Base-by-base conservation (phyloP, 345 rosid genomes). In the Hibiscus trionum region DNA sequence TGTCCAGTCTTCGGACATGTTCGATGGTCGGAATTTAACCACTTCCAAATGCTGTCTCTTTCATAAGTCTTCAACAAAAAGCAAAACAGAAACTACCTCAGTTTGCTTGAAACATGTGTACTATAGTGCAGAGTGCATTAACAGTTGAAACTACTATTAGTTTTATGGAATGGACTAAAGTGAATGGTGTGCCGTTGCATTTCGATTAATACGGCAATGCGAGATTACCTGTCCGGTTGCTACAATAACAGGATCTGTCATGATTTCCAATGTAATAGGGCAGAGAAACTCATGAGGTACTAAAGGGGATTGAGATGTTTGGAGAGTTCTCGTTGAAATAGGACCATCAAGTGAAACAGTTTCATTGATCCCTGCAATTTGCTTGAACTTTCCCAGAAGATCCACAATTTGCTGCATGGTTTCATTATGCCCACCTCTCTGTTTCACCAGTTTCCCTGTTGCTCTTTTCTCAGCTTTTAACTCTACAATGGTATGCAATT, bases 1-100 rank as follows among this genome's bases (percentile, higher is more conserved):
- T 84, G 90, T 69, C 87, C 84, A 1, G 90, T 86, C 84, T 88
- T 88, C 7, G 93, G 93, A 69, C 93, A 88, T 14, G 86, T 84
- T 26, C 81, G 77, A 27, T 80, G 88, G 35, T 82, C 74, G 8
- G 93, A 82, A 82, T 80, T 80, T 58, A 88, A 64, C 93, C 90
- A 86, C 78, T 79, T 84, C 69, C 64, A 77, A 44, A 88, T 84
- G 80, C 90, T 86, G 44, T 75, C 84, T 63, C 90, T 76, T 73
- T 88, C 93, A 39, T 86, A 88, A 66, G 90, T 86, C 93, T 88
- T 37, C 7, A 33, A 29, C 11, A 9, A 55, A 21, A 71, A 56
- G 9, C 11, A n/a, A 31, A 50, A 15, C 3, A 17, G 71, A 68
- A 59, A 26, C 29, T 9, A 27, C 7, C 26, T 60, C 47, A 61